These are phyloP conservation scores for Waltergamsia citrina DNA, from an alignment of 2,329 filamentous ascomycete species.

Conservation along the genomic window DNA sequence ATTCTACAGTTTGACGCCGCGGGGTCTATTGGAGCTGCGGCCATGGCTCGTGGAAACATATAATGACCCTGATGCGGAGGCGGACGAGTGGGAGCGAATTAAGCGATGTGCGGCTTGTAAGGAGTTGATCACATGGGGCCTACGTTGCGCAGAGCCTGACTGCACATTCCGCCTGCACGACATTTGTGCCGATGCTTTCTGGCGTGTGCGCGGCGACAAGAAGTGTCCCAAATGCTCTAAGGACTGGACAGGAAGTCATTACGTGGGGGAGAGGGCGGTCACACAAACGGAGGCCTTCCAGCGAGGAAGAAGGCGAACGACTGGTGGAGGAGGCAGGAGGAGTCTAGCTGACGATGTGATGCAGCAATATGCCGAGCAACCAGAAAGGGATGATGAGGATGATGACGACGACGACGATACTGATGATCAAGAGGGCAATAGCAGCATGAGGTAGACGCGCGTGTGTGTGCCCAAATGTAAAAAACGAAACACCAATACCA, in stretches of 20 bases:
- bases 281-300: conserved; percentile 43
- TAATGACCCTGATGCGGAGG: conserved; percentile 60
- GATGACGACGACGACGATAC: conserved; percentile 11
- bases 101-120: conserved; percentile 84
- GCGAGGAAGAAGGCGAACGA: conserved; percentile 24
- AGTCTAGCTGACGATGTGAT: conserved; percentile 23
- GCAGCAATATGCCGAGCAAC: conserved; percentile 15
- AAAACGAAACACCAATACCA: not conserved
- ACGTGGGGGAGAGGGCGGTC: conserved; percentile 47
- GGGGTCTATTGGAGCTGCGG: conserved; percentile 76
- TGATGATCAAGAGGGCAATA: conserved; percentile 5
- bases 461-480: too few relatives aligned
- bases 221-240: conserved; percentile 54
- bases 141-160: conserved; percentile 60
- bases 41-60: conserved; percentile 83
- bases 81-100: conserved; percentile 60
- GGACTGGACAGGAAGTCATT: conserved; percentile 38
- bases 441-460: too few relatives aligned
- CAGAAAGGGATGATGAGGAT: conserved; percentile 13
- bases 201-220: conserved; percentile 51
- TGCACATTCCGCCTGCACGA: conserved; percentile 69
- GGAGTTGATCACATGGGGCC: conserved; percentile 78
- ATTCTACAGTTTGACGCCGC: conserved; percentile 68
- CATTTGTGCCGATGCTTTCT: conserved; percentile 65
- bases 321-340: conserved; percentile 11